Evolutionary conservation across 2,329 filamentous ascomycete genomes (phyloP), one percentile per base, ranked within the genome.

Genomic region (Sordariomycetes sp.): DNA sequence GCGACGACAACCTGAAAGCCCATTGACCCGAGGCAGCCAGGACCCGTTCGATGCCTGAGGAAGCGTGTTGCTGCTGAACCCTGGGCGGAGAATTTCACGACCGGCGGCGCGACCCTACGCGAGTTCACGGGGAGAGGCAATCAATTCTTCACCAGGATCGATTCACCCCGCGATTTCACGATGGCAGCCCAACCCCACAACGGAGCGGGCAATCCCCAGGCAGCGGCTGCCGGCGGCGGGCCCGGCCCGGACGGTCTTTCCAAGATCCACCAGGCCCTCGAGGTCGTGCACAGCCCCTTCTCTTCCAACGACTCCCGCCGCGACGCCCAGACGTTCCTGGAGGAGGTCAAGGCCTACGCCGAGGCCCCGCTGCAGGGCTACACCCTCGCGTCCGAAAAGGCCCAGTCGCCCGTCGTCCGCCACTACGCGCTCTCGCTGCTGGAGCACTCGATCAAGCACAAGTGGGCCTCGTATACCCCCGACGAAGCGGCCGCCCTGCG

Each of bases 351-450:
- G 74, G 79, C 83, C 53, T 82, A 88, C 65, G 78, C 83, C 59
- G 85, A 92, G 66, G 92, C 93, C 5, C 90, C 91, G 2, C 84
- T 88, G 54, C 87, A 94, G 74, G 94, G 94, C 64, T 96, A 90
- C 72, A 81, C 81, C 25, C 82, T 99, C 60, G 92, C 92, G 52
- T 83, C 83, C 63, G 86, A 94, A 71, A 81, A 79, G 66, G 76
- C 80, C 43, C 90, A 95, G 68, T 81, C 89, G 58, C 83, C 90
- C 48, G 82, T 94, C 58, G 88, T 97, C 59, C 88, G 94, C 65
- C 92, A 97, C 74, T 99, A 95, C 71, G 94, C 92, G 59, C 81
- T 99, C 35, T 95, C 92, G 32, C 80, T 99, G 59, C 82, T 99
- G 63, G 93, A 97, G 67, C 88, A 95, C 72, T 86, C 90, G 53